These are phyloP conservation scores for Pseudocercospora eumusae DNA, from an alignment of 2,329 filamentous ascomycete species.

Conservation along the genomic window DNA sequence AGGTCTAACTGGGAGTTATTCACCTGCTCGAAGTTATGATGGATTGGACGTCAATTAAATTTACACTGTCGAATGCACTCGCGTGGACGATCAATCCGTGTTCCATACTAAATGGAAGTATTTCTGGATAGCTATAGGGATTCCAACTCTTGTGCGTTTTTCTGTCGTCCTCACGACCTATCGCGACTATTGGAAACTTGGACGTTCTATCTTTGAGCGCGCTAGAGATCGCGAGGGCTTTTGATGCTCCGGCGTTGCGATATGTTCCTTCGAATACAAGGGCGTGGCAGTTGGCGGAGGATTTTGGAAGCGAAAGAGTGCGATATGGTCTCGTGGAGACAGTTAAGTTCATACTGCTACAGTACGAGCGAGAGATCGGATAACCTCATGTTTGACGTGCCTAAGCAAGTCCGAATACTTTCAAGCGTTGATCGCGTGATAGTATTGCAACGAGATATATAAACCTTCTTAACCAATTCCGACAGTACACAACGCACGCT, in stretches of 20 bases:
- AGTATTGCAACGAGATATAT: not conserved
- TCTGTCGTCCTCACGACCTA: not conserved
- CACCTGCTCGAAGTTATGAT: not conserved
- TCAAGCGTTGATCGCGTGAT: not conserved
- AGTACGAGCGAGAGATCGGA: not conserved
- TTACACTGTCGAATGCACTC: constrained; percentile 2
- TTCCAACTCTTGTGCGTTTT: not conserved
- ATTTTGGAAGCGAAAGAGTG: not conserved
- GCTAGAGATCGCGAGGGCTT: constrained; percentile 40
- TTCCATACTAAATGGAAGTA: not conserved
- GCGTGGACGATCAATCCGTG: constrained; percentile 7
- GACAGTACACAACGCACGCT: not conserved
- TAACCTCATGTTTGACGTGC: not conserved
- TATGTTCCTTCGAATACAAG: constrained; percentile 1
- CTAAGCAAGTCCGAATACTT: not conserved
- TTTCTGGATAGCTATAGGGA: not conserved
- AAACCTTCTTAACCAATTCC: not conserved
- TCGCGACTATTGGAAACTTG: constrained; percentile 33
- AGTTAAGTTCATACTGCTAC: too few species aligned
- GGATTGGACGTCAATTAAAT: not conserved
- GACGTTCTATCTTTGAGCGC: constrained; percentile 36
- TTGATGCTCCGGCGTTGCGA: constrained; percentile 37
- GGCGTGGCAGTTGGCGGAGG: not conserved
- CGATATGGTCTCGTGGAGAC: not conserved
- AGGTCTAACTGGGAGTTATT: not conserved